Percentiles rank a stretch among this genome's conserved stretches.
phyloP scores from a whole-genome alignment of 2,329 filamentous ascomycete genomes.

The Akanthomyces uredinophilus region DNA sequence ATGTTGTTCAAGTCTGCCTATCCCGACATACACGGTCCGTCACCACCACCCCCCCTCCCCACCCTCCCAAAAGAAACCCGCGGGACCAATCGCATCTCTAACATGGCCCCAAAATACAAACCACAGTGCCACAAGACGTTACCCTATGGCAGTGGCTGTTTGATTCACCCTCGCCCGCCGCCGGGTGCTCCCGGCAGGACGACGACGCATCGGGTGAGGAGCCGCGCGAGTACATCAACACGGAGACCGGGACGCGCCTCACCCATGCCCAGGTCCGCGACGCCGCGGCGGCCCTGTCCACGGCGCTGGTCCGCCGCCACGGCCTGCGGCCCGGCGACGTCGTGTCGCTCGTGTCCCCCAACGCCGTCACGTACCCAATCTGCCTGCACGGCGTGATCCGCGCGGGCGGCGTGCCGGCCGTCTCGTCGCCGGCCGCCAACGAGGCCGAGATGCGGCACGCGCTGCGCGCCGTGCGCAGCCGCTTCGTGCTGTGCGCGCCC shows the following conservation, averaged over 20 bases:
- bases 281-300: conserved; percentile 2
- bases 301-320: neutral
- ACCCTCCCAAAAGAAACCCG: neutral
- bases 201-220: neutral
- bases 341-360: conserved; percentile 4
- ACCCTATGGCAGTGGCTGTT: conserved; percentile 14
- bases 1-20: conserved; percentile 14
- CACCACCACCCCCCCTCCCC: neutral
- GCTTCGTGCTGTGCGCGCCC: conserved; percentile 2
- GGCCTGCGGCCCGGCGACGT: conserved; percentile 3
- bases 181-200: neutral
- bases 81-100: neutral
- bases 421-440: neutral
- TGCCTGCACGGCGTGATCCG: conserved; percentile 9
- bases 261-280: conserved; percentile 7
- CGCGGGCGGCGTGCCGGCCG: conserved; percentile 9
- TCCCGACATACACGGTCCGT: conserved; percentile 11
- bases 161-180: neutral
- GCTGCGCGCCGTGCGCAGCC: neutral
- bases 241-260: neutral
- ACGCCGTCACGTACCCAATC: conserved; percentile 6
- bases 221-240: conserved; percentile 8
- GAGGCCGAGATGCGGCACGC: conserved; percentile 10
- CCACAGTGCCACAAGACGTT: conserved; percentile 3
- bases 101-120: neutral